Evolutionary conservation across 208 protist genomes (phyloP).

Genomic region (Acanthamoeba culbertsoni): DNA sequence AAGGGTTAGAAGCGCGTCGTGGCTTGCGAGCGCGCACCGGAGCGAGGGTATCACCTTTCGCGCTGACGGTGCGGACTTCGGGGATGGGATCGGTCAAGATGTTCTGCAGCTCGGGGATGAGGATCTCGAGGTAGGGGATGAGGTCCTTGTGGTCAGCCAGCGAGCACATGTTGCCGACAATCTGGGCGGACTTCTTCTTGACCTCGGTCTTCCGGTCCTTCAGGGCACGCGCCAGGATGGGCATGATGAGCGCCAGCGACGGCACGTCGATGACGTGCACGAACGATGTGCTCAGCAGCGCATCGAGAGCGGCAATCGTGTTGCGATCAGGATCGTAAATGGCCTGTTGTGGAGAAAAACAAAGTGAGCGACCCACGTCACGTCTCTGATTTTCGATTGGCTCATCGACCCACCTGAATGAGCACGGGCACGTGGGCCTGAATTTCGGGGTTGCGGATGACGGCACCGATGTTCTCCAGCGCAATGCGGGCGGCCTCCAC

Average conservation of each 20-base stretch:
- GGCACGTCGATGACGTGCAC: constrained; percentile 87
- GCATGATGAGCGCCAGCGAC: constrained; percentile 87
- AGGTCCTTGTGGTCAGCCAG: constrained; percentile 83
- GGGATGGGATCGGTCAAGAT: constrained; percentile 85
- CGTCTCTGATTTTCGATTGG: background rate
- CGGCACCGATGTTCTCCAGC: constrained; percentile 83
- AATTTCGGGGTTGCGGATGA: constrained; percentile 89
- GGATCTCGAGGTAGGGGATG: constrained; percentile 77
- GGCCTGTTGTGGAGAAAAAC: constrained; percentile 45
- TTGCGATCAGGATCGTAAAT: constrained; percentile 78
- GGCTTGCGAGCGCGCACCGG: background rate
- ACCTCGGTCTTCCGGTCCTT: constrained; percentile 80
- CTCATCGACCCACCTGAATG: constrained; percentile 51
- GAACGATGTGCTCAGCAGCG: constrained; percentile 84
- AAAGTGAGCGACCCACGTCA: background rate
- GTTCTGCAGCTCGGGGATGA: constrained; percentile 80
- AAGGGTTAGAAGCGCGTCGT: background rate
- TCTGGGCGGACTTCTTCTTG: constrained; percentile 81
- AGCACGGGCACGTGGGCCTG: constrained; percentile 73
- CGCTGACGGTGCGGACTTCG: constrained; percentile 77
- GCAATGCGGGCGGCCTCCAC: constrained; percentile 79
- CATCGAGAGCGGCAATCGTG: constrained; percentile 75
- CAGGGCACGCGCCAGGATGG: constrained; percentile 84
- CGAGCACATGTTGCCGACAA: constrained; percentile 86
- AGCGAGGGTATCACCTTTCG: background rate